A percentile compares a stretch with the other conserved stretches of the same genome.
Conservation (phyloP, 441 rosid genomes). For the Geranium incanum region DNA sequence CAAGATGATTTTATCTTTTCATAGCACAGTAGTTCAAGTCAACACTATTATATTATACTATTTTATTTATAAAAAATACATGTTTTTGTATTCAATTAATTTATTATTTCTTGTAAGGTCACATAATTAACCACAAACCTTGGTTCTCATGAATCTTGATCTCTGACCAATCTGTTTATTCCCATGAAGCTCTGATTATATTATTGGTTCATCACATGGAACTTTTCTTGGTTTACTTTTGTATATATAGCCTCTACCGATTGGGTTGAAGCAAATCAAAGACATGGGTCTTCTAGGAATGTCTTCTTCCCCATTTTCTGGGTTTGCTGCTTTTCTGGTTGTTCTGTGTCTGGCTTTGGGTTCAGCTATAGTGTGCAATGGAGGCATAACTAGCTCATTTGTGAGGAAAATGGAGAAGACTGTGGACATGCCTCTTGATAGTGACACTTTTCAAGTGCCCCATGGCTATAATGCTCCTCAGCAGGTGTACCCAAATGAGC, state of each 20-base stretch:
- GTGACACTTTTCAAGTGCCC: slow-evolving; percentile 66
- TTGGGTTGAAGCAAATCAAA: neutral
- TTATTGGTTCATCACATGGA: too few species aligned
- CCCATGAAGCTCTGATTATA: too few species aligned
- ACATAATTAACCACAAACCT: too few species aligned
- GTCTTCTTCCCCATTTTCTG: slow-evolving; percentile 16
- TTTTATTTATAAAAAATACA: too few species aligned
- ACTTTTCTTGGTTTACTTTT: too few species aligned
- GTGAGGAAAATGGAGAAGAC: slow-evolving; percentile 46
- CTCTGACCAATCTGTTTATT: too few species aligned
- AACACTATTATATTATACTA: too few species aligned
- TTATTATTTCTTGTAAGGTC: too few species aligned
- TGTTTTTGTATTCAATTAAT: too few species aligned
- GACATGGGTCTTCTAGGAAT: slow-evolving; percentile 26
- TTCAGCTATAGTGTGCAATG: slow-evolving; percentile 38
- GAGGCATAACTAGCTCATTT: slow-evolving; percentile 62
- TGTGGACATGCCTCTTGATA: slow-evolving; percentile 65
- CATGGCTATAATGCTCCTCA: slow-evolving; percentile 87
- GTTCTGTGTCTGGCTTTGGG: slow-evolving; percentile 33
- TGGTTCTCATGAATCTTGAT: too few species aligned
- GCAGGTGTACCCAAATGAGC: slow-evolving; percentile 51
- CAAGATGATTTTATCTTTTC: too few species aligned
- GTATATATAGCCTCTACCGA: neutral
- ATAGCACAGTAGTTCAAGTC: too few species aligned
- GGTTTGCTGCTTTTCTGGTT: slow-evolving; percentile 13